Percentiles rank a stretch among this genome's conserved stretches.
Conservation (phyloP, 2,329 filamentous ascomycete species). For the Ploettnerulaceae sp. region DNA sequence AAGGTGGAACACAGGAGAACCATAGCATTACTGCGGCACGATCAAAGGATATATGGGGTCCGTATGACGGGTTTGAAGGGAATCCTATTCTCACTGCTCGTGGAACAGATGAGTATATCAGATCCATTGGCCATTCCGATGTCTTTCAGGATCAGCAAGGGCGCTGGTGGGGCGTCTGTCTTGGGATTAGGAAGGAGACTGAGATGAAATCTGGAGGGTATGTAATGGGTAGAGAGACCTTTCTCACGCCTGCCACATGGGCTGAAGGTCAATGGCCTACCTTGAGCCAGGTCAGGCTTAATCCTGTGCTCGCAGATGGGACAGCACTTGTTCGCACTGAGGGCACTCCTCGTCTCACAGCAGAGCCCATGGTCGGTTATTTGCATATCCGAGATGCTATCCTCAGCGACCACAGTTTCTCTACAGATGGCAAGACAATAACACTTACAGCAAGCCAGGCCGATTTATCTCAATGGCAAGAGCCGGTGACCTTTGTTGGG, state of each 20-base stretch:
- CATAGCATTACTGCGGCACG: slow-evolving; percentile 43
- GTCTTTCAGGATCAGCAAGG: slow-evolving; percentile 39
- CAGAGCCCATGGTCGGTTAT: slow-evolving; percentile 18
- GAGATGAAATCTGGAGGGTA: slow-evolving; percentile 23
- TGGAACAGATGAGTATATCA: slow-evolving; percentile 38
- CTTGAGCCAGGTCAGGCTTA: slow-evolving; percentile 1
- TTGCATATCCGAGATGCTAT: slow-evolving; percentile 30
- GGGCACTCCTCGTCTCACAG: not conserved
- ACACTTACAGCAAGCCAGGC: slow-evolving; percentile 17
- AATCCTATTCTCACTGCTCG: slow-evolving; percentile 45
- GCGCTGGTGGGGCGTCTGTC: slow-evolving; percentile 17
- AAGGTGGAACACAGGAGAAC: slow-evolving; percentile 42
- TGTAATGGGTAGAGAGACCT: slow-evolving; percentile 35
- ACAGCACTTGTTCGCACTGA: not conserved
- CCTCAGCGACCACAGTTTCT: slow-evolving; percentile 21
- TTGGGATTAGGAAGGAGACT: slow-evolving; percentile 17
- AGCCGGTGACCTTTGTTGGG: slow-evolving; percentile 27
- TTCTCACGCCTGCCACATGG: slow-evolving; percentile 32
- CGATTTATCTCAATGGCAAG: slow-evolving; percentile 21
- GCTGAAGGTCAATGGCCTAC: slow-evolving; percentile 26
- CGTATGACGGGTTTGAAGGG: slow-evolving; percentile 35
- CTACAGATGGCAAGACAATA: slow-evolving; percentile 11
- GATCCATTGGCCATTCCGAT: slow-evolving; percentile 42
- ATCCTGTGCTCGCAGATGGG: slow-evolving; percentile 1
- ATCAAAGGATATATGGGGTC: slow-evolving; percentile 37